These are phyloP conservation scores for Plasmodium reichenowi DNA, from an alignment of 169 alveolate species.

Conservation along the genomic window DNA sequence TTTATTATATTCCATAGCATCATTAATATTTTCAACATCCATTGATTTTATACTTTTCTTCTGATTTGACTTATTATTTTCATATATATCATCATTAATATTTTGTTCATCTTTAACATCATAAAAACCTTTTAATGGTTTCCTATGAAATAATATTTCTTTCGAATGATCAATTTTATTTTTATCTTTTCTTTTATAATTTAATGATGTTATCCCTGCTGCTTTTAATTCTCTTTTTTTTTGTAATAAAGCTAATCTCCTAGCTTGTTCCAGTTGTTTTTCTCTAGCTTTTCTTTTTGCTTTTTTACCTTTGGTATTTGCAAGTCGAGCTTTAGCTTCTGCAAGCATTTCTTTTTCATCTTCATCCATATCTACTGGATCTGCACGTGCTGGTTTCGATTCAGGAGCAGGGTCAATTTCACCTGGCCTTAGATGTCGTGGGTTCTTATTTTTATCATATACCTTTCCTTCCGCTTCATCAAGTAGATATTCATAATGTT, in stretches of 20 bases:
- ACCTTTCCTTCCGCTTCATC: slow-evolving; percentile 98
- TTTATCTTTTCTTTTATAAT: slow-evolving; percentile 86
- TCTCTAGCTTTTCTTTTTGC: slow-evolving; percentile 99
- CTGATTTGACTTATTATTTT: not conserved
- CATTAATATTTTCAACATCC: slow-evolving; percentile 58
- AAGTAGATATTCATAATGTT: slow-evolving; percentile 97
- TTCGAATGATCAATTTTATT: slow-evolving; percentile 95
- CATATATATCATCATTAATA: slow-evolving; percentile 87
- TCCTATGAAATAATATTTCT: slow-evolving; percentile 96
- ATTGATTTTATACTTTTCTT: slow-evolving; percentile 60
- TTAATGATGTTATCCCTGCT: slow-evolving; percentile 96
- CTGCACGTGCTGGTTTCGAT: slow-evolving; percentile 99
- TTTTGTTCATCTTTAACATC: slow-evolving; percentile 90
- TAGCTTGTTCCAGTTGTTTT: slow-evolving; percentile 97
- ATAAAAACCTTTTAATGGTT: slow-evolving; percentile 96
- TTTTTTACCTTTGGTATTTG: slow-evolving; percentile 99
- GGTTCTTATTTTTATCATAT: slow-evolving; percentile 90
- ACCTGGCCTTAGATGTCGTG: slow-evolving; percentile 98
- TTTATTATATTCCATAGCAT: not conserved
- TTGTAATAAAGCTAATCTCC: slow-evolving; percentile 97
- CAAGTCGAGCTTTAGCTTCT: slow-evolving; percentile 99
- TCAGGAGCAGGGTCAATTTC: slow-evolving; percentile 99
- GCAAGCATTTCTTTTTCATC: slow-evolving; percentile 99
- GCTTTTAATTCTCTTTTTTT: slow-evolving; percentile 98
- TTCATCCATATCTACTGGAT: slow-evolving; percentile 98